Conservation (phyloP, 495 filamentous ascomycete species). For the Hyaloscypha variabilis region DNA sequence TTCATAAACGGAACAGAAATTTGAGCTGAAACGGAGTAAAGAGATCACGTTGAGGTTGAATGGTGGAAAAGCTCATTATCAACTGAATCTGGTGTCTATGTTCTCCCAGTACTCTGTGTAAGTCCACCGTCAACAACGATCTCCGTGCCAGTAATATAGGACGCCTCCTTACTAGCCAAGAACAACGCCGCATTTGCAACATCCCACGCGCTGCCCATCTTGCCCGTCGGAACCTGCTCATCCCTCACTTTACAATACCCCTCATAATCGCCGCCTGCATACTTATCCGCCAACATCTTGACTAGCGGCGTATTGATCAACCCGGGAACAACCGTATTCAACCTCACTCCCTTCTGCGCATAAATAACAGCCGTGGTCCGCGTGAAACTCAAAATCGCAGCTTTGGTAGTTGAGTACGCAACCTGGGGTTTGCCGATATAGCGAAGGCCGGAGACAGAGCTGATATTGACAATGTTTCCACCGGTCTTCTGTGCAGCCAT, state of each 20-base stretch:
- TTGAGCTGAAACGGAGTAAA: no score
- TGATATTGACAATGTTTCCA: constrained; percentile 44
- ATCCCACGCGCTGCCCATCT: constrained; percentile 46
- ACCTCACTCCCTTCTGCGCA: constrained; percentile 44
- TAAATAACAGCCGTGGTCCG: constrained; percentile 54
- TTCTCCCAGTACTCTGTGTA: constrained; percentile 29
- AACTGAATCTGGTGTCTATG: not conserved
- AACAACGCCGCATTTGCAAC: constrained; percentile 55
- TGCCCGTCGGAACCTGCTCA: constrained; percentile 30
- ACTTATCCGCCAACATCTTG: constrained; percentile 44
- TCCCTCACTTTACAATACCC: constrained; percentile 38
- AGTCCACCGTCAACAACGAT: constrained; percentile 58
- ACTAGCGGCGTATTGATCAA: constrained; percentile 49
- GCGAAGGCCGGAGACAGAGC: constrained; percentile 49
- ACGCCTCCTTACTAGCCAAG: constrained; percentile 49
- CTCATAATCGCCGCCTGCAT: constrained; percentile 41
- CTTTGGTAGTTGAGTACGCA: constrained; percentile 54
- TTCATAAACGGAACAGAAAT: no score
- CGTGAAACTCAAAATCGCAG: constrained; percentile 51
- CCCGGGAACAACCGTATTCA: constrained; percentile 59
- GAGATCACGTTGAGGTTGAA: no score
- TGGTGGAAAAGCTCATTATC: no score
- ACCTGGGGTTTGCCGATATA: constrained; percentile 57
- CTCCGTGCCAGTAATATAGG: constrained; percentile 56
- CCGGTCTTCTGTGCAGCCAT: constrained; percentile 46